These are phyloP conservation scores for Dactylellina drechsleri DNA, from an alignment of 2,329 filamentous ascomycete species.

Conservation along the genomic window DNA sequence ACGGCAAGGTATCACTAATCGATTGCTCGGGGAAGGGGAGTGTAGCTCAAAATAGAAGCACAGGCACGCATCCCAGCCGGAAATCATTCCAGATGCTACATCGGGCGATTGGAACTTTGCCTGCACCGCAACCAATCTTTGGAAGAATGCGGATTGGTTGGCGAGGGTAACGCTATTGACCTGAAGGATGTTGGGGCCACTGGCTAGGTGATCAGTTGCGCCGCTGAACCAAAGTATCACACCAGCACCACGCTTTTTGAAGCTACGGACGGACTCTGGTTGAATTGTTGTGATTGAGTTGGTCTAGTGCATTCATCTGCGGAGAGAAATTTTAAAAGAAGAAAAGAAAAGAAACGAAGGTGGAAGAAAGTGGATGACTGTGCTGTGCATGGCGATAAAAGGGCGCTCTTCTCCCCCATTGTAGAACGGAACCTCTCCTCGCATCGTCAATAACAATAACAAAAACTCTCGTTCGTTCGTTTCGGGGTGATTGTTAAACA, in stretches of 20 bases:
- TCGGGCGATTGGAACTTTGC: conserved; percentile 19
- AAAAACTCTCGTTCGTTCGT: too few species aligned
- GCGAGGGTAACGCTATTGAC: conserved; percentile 23
- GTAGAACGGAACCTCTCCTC: too few species aligned
- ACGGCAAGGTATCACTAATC: conserved; percentile 52
- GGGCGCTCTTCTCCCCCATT: too few species aligned
- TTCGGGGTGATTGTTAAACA: too few species aligned
- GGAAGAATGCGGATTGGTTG: conserved; percentile 13
- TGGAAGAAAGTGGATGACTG: too few species aligned
- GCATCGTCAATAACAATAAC: too few species aligned
- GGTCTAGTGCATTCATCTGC: background rate
- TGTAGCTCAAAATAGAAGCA: conserved; percentile 46
- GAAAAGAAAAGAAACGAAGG: too few species aligned
- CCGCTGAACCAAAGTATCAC: conserved; percentile 4
- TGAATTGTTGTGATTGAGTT: too few species aligned
- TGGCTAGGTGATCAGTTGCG: conserved; percentile 22
- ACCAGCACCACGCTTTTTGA: background rate
- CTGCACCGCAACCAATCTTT: conserved; percentile 27
- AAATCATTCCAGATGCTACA: conserved; percentile 49
- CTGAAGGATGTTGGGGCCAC: conserved; percentile 1
- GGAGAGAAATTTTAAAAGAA: too few species aligned
- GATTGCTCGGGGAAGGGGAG: conserved; percentile 7
- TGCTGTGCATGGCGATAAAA: too few species aligned
- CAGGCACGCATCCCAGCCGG: conserved; percentile 23
- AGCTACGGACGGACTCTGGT: too few species aligned